Conservation (phyloP, 2,329 filamentous ascomycete genomes). For the Botrytis squamosa region DNA sequence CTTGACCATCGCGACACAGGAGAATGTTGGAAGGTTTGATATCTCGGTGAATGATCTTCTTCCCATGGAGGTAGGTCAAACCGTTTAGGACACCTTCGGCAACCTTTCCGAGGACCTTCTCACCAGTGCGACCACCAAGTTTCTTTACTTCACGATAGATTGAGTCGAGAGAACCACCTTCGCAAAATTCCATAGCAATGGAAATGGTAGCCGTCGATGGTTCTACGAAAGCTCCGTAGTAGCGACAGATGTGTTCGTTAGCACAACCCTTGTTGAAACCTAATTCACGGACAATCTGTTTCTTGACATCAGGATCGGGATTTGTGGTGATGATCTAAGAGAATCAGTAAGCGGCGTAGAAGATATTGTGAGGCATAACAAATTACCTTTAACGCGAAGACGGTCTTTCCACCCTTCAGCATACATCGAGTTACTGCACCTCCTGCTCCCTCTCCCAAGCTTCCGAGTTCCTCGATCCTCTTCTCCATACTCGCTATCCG, state of each 20-base stretch:
- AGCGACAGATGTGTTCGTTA: conserved; percentile 93
- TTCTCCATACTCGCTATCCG: conserved; percentile 86
- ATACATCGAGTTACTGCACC: conserved; percentile 91
- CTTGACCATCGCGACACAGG: conserved; percentile 84
- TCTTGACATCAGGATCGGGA: conserved; percentile 96
- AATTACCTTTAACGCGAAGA: conserved; percentile 91
- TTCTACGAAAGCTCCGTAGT: conserved; percentile 96
- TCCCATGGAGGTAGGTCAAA: conserved; percentile 88
- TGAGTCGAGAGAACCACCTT: conserved; percentile 91
- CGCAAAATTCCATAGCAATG: conserved; percentile 99
- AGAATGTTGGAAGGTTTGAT: conserved; percentile 99
- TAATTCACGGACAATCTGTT: conserved; percentile 93
- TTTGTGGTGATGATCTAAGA: conserved; percentile 92
- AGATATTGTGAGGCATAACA: conserved; percentile 19
- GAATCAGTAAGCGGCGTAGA: conserved; percentile 11
- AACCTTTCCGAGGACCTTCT: conserved; percentile 96
- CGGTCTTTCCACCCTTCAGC: conserved; percentile 85
- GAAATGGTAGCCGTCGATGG: conserved; percentile 95
- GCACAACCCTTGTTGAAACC: conserved; percentile 98
- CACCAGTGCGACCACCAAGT: conserved; percentile 87
- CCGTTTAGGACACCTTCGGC: conserved; percentile 93
- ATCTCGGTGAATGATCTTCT: conserved; percentile 97
- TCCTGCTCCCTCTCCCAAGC: conserved; percentile 89
- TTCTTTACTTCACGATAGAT: conserved; percentile 98
- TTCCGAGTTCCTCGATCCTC: conserved; percentile 83